Evolutionary conservation across 805 yeast genomes (phyloP).

Genomic region (Alloascoidea hylecoeti): DNA sequence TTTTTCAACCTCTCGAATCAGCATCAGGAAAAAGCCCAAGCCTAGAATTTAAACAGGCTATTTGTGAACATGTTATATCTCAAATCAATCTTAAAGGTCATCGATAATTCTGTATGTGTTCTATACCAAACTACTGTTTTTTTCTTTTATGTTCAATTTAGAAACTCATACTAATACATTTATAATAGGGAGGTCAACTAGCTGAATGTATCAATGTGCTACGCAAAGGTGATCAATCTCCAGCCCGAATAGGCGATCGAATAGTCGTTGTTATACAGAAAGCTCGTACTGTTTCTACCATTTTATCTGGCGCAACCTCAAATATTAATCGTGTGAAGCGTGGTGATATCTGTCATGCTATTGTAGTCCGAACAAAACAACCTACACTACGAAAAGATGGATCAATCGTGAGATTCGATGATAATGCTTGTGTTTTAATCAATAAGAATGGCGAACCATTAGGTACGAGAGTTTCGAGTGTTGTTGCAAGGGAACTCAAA

Average conservation of each 20-base stretch:
- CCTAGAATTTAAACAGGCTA: too few relatives aligned
- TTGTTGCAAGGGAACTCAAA: slow-evolving; percentile 83
- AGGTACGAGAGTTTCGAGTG: slow-evolving; percentile 85
- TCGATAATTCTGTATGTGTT: slow-evolving; percentile 74
- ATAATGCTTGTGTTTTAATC: slow-evolving; percentile 91
- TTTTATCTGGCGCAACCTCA: slow-evolving; percentile 59
- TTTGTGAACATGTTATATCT: slow-evolving; percentile 80
- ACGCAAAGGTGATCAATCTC: slow-evolving; percentile 73
- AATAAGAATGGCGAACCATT: slow-evolving; percentile 89
- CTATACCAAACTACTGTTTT: too few relatives aligned
- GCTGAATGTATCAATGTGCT: slow-evolving; percentile 95
- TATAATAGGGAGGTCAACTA: slow-evolving; percentile 64
- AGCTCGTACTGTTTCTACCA: slow-evolving; percentile 65
- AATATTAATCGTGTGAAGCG: slow-evolving; percentile 70
- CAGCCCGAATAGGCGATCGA: slow-evolving; percentile 74
- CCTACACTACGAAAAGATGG: slow-evolving; percentile 76
- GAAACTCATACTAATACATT: neutral
- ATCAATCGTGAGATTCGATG: slow-evolving; percentile 75
- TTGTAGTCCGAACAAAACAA: slow-evolving; percentile 85
- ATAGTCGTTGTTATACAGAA: slow-evolving; percentile 90
- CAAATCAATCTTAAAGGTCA: slow-evolving; percentile 77
- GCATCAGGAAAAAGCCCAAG: too few relatives aligned
- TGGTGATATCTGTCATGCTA: slow-evolving; percentile 93
- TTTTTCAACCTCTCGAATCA: too few relatives aligned
- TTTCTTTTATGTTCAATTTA: slow-evolving; percentile 1